phyloP scores from a whole-genome alignment of 75 land plant species.

The Cryptomeria japonica region DNA sequence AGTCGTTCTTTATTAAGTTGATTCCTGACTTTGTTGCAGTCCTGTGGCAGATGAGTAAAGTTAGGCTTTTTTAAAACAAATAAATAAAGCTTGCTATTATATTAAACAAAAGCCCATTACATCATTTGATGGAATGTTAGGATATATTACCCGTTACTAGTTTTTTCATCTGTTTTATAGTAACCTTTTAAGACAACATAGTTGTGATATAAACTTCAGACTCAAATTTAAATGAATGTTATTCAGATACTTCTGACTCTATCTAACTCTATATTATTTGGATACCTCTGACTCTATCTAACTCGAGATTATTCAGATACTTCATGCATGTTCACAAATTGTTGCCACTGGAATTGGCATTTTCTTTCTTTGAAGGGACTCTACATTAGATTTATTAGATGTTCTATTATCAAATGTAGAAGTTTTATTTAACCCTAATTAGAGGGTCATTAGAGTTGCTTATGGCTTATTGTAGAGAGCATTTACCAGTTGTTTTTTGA shows the following conservation, averaged over 20 bases:
- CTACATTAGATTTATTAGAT: neutral
- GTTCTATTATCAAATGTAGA: neutral
- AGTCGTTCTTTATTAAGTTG: neutral
- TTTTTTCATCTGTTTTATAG: neutral
- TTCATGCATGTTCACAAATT: neutral
- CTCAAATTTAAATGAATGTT: neutral
- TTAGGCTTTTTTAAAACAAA: neutral
- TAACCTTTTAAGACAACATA: neutral
- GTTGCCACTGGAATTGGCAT: neutral
- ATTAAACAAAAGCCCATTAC: neutral
- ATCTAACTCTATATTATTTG: neutral
- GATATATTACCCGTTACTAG: neutral
- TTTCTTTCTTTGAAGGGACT: neutral
- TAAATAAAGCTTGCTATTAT: neutral
- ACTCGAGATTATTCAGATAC: neutral
- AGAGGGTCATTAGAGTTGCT: neutral
- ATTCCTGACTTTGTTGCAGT: neutral
- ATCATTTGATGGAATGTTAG: neutral
- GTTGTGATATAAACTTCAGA: neutral
- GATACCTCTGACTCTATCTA: neutral
- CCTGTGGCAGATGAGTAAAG: neutral
- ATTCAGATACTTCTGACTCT: neutral
- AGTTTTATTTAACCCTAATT: neutral
- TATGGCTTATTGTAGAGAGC: neutral
- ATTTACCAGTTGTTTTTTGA: neutral